Evolutionary conservation across 2,329 filamentous ascomycete species (phyloP).

Genomic region (Exserohilum turcica): DNA sequence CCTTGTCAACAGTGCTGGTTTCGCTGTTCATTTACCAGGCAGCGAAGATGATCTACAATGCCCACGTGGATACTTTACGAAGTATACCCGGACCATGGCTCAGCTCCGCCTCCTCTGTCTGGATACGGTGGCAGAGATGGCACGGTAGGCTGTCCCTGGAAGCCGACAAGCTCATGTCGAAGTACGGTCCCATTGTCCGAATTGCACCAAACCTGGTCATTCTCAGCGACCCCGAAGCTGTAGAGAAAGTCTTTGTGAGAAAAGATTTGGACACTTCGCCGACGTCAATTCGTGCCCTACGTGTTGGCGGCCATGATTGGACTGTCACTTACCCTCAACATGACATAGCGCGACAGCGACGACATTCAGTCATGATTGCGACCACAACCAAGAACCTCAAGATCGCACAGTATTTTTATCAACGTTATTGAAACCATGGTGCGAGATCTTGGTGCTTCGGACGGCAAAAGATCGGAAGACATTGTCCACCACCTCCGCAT

Average conservation of each 20-base stretch:
- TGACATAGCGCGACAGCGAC: slow-evolving; percentile 18
- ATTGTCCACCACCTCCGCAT: slow-evolving; percentile 29
- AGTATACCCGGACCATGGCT: slow-evolving; percentile 26
- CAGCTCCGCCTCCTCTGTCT: slow-evolving; percentile 20
- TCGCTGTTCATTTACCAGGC: not conserved
- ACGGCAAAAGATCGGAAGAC: slow-evolving; percentile 22
- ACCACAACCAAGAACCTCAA: slow-evolving; percentile 27
- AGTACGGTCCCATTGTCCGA: slow-evolving; percentile 25
- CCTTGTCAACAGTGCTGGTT: not conserved
- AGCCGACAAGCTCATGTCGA: slow-evolving; percentile 25
- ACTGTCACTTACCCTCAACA: slow-evolving; percentile 31
- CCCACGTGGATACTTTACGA: slow-evolving; percentile 19
- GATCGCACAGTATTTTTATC: slow-evolving; percentile 19
- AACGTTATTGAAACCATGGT: slow-evolving; percentile 26
- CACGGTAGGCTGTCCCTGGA: slow-evolving; percentile 24
- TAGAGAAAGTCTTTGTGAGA: slow-evolving; percentile 23
- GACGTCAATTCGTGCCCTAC: slow-evolving; percentile 24
- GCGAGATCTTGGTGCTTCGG: slow-evolving; percentile 14
- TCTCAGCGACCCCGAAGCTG: slow-evolving; percentile 22
- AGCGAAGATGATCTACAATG: slow-evolving; percentile 17
- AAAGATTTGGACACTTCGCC: slow-evolving; percentile 28
- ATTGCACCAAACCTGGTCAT: slow-evolving; percentile 27
- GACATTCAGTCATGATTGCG: slow-evolving; percentile 29
- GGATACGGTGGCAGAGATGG: slow-evolving; percentile 30
- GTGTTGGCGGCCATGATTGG: slow-evolving; percentile 28